A percentile compares a stretch with the other conserved stretches of the same genome.
Evolutionary conservation across 2,329 filamentous ascomycete genomes (phyloP).

Genomic region (Aaosphaeria pasadenensis): DNA sequence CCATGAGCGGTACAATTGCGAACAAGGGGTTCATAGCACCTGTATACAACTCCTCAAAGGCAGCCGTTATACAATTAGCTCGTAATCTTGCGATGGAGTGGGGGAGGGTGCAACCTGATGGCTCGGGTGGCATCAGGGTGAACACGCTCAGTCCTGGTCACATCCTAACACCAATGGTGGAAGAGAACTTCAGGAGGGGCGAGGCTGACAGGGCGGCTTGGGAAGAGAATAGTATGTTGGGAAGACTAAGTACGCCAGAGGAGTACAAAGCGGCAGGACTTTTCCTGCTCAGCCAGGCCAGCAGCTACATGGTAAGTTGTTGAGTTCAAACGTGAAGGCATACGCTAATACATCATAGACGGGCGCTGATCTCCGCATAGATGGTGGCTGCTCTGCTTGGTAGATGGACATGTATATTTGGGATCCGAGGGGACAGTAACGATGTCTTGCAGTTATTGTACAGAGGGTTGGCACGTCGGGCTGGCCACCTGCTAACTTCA

Average conservation of each 20-base stretch:
- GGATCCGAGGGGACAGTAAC: not conserved
- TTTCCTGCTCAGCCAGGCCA: conserved; percentile 33
- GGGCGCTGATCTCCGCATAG: conserved; percentile 30
- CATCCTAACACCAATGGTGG: conserved; percentile 78
- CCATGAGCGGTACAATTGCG: conserved; percentile 59
- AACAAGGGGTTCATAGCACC: conserved; percentile 61
- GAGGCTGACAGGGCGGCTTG: conserved; percentile 64
- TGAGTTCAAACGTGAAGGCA: not conserved
- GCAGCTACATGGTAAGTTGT: conserved; percentile 33
- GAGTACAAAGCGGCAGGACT: conserved; percentile 34
- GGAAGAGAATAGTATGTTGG: conserved; percentile 82
- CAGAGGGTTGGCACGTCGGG: too few species aligned
- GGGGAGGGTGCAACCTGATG: conserved; percentile 42
- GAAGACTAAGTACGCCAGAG: conserved; percentile 28
- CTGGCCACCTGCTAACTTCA: too few species aligned
- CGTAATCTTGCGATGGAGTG: conserved; percentile 70
- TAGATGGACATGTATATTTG: conserved; percentile 5
- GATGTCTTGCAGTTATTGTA: too few species aligned
- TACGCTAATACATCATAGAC: conserved; percentile 11
- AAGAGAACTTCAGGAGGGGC: conserved; percentile 68
- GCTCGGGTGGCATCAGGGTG: conserved; percentile 67
- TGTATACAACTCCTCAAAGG: conserved; percentile 74
- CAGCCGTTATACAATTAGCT: conserved; percentile 67
- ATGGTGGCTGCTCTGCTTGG: conserved; percentile 35
- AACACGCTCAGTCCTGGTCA: conserved; percentile 79